These are phyloP conservation scores for Annulohypoxylon nitens DNA, from an alignment of 495 filamentous ascomycete species.

Conservation along the genomic window DNA sequence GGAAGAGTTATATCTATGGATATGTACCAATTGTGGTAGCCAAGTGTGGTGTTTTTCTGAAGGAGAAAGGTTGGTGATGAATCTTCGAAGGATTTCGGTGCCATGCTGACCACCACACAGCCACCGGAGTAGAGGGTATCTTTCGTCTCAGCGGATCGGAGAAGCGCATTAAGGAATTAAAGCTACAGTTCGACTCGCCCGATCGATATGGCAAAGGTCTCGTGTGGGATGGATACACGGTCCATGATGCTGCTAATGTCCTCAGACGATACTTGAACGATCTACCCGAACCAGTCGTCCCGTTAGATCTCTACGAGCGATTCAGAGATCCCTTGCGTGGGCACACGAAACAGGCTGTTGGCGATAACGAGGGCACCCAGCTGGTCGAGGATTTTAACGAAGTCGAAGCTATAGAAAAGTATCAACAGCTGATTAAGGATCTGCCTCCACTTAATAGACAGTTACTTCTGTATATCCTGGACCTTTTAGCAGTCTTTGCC, in stretches of 20 bases:
- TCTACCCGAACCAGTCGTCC: slow-evolving; percentile 95
- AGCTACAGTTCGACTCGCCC: slow-evolving; percentile 91
- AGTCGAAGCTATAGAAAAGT: slow-evolving; percentile 79
- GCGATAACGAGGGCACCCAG: slow-evolving; percentile 67
- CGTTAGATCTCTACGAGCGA: slow-evolving; percentile 89
- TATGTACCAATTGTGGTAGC: slow-evolving; percentile 99
- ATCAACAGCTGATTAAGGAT: slow-evolving; percentile 91
- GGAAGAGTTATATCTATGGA: slow-evolving; percentile 96
- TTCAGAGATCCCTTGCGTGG: slow-evolving; percentile 88
- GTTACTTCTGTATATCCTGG: slow-evolving; percentile 94
- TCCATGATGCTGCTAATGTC: slow-evolving; percentile 98
- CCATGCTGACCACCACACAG: slow-evolving; percentile 62
- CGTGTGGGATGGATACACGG: slow-evolving; percentile 97
- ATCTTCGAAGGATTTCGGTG: slow-evolving; percentile 4
- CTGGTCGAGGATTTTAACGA: slow-evolving; percentile 78
- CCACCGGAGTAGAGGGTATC: slow-evolving; percentile 96
- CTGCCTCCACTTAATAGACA: slow-evolving; percentile 95
- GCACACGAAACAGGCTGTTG: slow-evolving; percentile 79
- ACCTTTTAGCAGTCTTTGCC: slow-evolving; percentile 97
- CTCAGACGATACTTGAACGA: slow-evolving; percentile 95
- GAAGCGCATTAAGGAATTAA: slow-evolving; percentile 97
- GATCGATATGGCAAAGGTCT: slow-evolving; percentile 97
- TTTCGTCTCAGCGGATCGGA: slow-evolving; percentile 97
- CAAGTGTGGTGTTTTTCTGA: slow-evolving; percentile 97
- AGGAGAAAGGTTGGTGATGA: slow-evolving; percentile 87